Percentiles rank a stretch among this genome's conserved stretches.
Conservation (phyloP, 1,139 yeast genomes). For the Geotrichum aggregatum region DNA sequence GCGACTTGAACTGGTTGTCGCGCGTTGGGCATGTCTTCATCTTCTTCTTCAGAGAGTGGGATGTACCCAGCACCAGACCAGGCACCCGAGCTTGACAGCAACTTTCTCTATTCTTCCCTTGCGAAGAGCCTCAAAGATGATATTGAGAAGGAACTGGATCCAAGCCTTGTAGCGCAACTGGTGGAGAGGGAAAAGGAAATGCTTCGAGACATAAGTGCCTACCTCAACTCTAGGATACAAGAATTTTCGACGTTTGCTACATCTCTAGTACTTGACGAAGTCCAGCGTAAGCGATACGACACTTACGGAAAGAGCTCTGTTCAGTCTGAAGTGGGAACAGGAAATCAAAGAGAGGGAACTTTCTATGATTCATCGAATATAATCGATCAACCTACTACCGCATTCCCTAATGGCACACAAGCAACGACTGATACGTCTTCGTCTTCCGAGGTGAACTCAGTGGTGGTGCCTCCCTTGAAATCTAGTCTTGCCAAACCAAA, state of each 20-base stretch:
- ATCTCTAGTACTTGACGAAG: not conserved
- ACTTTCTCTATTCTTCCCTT: constrained; percentile 2
- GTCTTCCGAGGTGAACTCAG: not conserved
- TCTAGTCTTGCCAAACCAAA: constrained; percentile 24
- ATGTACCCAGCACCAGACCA: not conserved
- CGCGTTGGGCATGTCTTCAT: constrained; percentile 2
- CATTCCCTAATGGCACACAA: not conserved
- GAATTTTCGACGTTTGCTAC: constrained; percentile 7
- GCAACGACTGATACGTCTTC: not conserved
- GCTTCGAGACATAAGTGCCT: not conserved
- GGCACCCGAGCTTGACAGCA: constrained; percentile 4
- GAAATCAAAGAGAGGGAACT: too few species aligned
- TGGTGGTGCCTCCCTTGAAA: constrained; percentile 21
- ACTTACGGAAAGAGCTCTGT: not conserved
- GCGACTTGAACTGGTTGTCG: not conserved
- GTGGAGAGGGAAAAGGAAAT: not conserved
- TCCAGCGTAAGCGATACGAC: not conserved
- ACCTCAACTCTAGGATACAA: constrained; percentile 1
- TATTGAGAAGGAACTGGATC: not conserved
- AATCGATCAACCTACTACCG: not conserved
- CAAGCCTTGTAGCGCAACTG: not conserved
- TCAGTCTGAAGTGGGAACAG: not conserved
- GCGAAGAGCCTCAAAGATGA: constrained; percentile 2
- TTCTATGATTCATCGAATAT: too few species aligned
- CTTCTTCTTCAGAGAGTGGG: not conserved